A percentile compares a stretch with the other conserved stretches of the same genome.
These are phyloP conservation scores for Favolaschia claudopus DNA, from an alignment of 768 basidiomycete species.

Conservation along the genomic window DNA sequence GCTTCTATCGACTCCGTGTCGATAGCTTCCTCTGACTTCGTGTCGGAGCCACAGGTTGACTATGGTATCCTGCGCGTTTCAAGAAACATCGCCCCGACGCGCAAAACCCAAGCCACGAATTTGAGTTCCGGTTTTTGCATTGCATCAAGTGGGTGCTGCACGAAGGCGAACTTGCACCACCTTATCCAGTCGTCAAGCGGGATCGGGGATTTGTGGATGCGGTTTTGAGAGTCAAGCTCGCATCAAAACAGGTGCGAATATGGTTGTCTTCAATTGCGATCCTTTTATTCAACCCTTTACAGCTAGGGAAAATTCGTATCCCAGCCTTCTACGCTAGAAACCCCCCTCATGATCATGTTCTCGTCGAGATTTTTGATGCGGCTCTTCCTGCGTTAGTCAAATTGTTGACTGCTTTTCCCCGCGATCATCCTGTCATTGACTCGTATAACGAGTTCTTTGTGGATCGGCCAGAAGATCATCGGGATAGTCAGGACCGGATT, in stretches of 20 bases:
- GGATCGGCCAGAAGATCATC: not conserved
- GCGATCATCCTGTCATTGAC: not conserved
- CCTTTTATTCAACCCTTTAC: not conserved
- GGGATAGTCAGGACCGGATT: not conserved
- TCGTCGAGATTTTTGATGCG: constrained; percentile 1
- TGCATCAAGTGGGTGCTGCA: not conserved
- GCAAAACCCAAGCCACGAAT: not conserved
- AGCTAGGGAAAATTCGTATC: not conserved
- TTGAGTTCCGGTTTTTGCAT: constrained; percentile 1
- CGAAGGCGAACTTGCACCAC: not conserved
- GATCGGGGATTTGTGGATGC: not conserved
- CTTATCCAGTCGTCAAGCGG: not conserved
- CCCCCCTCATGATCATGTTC: not conserved
- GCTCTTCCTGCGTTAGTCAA: not conserved
- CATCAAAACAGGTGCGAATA: not conserved
- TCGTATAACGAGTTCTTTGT: not conserved
- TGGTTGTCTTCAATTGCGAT: not conserved
- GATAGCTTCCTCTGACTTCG: too few species aligned
- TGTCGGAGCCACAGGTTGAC: not conserved
- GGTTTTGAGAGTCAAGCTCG: not conserved
- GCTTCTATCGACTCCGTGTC: too few species aligned
- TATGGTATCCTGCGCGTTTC: constrained; percentile 1
- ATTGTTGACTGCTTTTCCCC: not conserved
- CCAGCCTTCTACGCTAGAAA: not conserved
- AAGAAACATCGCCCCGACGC: not conserved